These are phyloP conservation scores for Heterococcus sp. DNA, from an alignment of 108 stramenopile species.

Conservation along the genomic window DNA sequence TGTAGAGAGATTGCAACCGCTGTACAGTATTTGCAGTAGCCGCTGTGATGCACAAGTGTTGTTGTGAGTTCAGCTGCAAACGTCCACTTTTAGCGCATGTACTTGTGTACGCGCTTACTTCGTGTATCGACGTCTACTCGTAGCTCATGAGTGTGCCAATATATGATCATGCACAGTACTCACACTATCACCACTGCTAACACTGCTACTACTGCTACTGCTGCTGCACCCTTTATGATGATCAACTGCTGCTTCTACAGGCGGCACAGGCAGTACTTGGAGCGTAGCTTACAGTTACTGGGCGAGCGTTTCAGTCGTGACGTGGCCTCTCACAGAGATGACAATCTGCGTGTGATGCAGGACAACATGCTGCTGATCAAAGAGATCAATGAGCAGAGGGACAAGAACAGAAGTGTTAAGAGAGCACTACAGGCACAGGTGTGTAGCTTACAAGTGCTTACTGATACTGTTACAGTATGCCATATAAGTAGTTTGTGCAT, in stretches of 20 bases:
- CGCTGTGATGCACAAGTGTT: too few relatives aligned
- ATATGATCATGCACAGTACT: too few relatives aligned
- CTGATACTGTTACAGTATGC: neutral
- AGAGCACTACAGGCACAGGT: conserved; percentile 50
- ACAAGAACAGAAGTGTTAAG: conserved; percentile 46
- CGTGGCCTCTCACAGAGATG: conserved; percentile 33
- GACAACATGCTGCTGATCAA: conserved; percentile 63
- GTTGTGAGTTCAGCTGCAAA: too few relatives aligned
- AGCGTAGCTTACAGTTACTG: conserved; percentile 41
- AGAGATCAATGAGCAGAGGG: conserved; percentile 61
- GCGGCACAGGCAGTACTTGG: conserved; percentile 54
- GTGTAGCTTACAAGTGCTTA: neutral
- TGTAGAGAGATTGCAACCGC: neutral
- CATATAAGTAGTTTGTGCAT: neutral
- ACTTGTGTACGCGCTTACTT: too few relatives aligned
- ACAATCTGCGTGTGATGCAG: conserved; percentile 52
- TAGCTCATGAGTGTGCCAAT: too few relatives aligned
- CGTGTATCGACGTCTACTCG: too few relatives aligned
- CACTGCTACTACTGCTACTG: neutral
- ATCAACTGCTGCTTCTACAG: conserved; percentile 4
- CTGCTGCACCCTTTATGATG: neutral
- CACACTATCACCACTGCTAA: too few relatives aligned
- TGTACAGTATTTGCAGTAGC: neutral
- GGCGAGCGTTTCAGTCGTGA: conserved; percentile 39
- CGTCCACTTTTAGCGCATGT: too few relatives aligned